A percentile compares a stretch with the other conserved stretches of the same genome.
Evolutionary conservation across 2,329 filamentous ascomycete genomes (phyloP).

Genomic region (Fusarium sambucinum): DNA sequence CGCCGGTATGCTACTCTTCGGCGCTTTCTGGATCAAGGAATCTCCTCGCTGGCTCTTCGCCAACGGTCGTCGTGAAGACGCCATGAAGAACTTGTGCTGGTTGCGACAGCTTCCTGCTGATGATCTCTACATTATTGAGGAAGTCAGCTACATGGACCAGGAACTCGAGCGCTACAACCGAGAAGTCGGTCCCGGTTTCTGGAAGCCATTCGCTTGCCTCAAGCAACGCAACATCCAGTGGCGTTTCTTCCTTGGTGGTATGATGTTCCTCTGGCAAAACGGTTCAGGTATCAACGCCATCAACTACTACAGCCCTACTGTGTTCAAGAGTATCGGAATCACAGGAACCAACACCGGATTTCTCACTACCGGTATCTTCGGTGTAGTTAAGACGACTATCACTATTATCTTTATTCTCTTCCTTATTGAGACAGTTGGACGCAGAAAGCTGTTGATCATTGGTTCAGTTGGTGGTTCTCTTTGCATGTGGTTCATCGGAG

Average conservation of each 20-base stretch:
- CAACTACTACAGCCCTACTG: constrained; percentile 73
- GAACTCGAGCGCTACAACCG: constrained; percentile 73
- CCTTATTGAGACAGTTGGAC: constrained; percentile 71
- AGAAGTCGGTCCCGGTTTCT: constrained; percentile 79
- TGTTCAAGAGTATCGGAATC: constrained; percentile 61
- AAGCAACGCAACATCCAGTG: constrained; percentile 71
- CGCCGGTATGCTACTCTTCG: constrained; percentile 70
- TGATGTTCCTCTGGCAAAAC: constrained; percentile 85
- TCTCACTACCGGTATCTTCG: constrained; percentile 79
- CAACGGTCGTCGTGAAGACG: constrained; percentile 70
- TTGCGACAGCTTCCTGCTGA: constrained; percentile 68
- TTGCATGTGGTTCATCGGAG: constrained; percentile 73
- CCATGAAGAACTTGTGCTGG: constrained; percentile 70
- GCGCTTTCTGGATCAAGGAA: constrained; percentile 70
- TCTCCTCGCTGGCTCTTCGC: constrained; percentile 78
- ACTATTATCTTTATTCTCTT: constrained; percentile 77
- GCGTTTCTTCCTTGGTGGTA: constrained; percentile 79
- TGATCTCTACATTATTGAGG: constrained; percentile 77
- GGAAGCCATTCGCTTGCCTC: constrained; percentile 74
- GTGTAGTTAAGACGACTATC: constrained; percentile 77
- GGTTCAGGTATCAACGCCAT: constrained; percentile 80
- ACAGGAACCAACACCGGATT: constrained; percentile 59
- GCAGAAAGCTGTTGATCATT: constrained; percentile 70
- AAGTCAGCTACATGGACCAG: constrained; percentile 76
- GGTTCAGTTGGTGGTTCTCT: constrained; percentile 71